Evolutionary conservation across 768 basidiomycete genomes (phyloP).

Genomic region (Boletus sp.): DNA sequence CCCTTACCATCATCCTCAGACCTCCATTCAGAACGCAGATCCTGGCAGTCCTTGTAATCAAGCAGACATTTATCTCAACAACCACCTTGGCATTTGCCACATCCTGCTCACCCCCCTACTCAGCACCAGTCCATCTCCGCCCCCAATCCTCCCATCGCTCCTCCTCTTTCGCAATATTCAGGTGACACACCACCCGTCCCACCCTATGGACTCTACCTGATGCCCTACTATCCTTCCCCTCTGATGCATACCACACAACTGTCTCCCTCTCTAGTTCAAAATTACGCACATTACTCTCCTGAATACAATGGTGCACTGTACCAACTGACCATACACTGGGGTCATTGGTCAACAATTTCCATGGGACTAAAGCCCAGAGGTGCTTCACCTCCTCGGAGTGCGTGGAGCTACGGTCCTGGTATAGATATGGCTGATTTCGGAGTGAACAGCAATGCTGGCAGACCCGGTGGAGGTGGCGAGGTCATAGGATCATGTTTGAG

Average conservation of each 20-base stretch:
- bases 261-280: conserved; percentile 26
- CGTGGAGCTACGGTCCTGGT: conserved; percentile 76
- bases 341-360: conserved; percentile 31
- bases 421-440: conserved; percentile 46
- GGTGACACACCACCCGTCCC: conserved; percentile 32
- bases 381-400: conserved; percentile 43
- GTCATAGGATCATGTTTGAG: conserved; percentile 66
- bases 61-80: conserved; percentile 34
- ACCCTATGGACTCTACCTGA: conserved; percentile 37
- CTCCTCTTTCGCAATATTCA: conserved; percentile 34
- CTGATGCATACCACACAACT: conserved; percentile 28
- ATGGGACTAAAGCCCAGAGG: conserved; percentile 29
- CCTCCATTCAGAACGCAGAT: conserved; percentile 40
- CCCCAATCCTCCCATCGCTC: conserved; percentile 30
- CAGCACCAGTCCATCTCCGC: conserved; percentile 36
- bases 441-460: conserved; percentile 28
- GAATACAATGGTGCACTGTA: conserved; percentile 28
- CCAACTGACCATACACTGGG: conserved; percentile 27
- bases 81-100: conserved; percentile 34
- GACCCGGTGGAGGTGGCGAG: conserved; percentile 38
- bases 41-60: conserved; percentile 25
- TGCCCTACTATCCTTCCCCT: conserved; percentile 33
- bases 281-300: conserved; percentile 25
- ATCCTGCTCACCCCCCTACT: conserved; percentile 40
- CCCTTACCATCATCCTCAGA: conserved; percentile 49